Base-by-base conservation (phyloP, 148 eudicot species). In the Pouteria glomerata region DNA sequence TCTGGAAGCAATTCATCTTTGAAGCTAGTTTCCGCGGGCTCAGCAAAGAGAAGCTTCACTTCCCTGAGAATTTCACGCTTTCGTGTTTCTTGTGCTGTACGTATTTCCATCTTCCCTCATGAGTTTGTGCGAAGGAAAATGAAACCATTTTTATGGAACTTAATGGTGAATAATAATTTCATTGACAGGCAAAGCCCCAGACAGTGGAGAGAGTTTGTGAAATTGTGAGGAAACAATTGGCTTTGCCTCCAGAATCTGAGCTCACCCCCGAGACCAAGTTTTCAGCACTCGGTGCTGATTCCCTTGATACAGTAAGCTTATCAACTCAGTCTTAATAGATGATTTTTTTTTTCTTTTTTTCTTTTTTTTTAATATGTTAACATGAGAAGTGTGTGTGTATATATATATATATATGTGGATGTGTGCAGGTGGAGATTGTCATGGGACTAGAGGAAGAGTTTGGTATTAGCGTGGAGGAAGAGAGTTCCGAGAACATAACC, bases 371-470 rank as follows among this genome's bases (percentile, higher is more conserved):
- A 55, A 21, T 21, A 24, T 11, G 66, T 41, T 37, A 7, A 5
- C 24, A 13, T 37, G 48, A 19, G 2, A 16, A n/a, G 19, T 4
- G 7, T 23, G 24, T 16, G 2, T 16, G 4, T n/a, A 18, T 16
- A 2, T 15, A 34, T 16, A 18, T 31, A 47, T 29, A 8, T 8
- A n/a, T 23, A 21, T 26, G 14, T 55, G 33, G 21, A 37, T 35
- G 23, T 23, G 72, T 13, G 42, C 53, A 82, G 85, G 85, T 82
- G 50, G 85, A 82, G 74, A 82, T 82, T 41, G 85, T 82, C 41
- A 82, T 82, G 82, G 74, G 77, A 14, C 72, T 82, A 3, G 85
- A 79, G 44, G 85, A 82, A 63, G 80, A 82, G 57, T 82, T 82
- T 8, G 76, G 42, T 29, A 79, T 82, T 24, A 73, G 66, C 16